Percentiles rank a stretch among this genome's conserved stretches.
Conservation (phyloP, 2,329 filamentous ascomycete species). For the Huntiella decipiens region DNA sequence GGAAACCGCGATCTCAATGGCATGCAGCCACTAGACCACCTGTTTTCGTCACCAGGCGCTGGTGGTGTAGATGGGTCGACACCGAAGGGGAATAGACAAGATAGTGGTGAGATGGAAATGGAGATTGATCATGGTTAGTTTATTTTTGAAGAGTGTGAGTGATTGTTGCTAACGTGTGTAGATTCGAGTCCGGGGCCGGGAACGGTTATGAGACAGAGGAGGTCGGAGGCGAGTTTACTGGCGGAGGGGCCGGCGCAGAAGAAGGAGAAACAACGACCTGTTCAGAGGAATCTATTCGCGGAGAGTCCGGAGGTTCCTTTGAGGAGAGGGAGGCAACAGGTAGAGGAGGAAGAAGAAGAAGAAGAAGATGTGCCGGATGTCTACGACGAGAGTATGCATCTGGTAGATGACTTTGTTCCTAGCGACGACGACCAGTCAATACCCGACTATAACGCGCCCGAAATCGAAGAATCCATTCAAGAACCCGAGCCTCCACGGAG, state of each 20-base stretch:
- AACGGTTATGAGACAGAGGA: slow-evolving; percentile 32
- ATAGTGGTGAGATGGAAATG: slow-evolving; percentile 29
- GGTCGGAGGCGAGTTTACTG: slow-evolving; percentile 21
- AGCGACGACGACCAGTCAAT: slow-evolving; percentile 13
- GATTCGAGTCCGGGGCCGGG: slow-evolving; percentile 34
- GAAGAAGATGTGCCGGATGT: slow-evolving; percentile 15
- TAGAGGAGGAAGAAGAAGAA: slow-evolving; percentile 14
- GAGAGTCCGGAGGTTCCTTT: neutral
- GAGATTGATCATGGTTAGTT: slow-evolving; percentile 22
- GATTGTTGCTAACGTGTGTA: slow-evolving; percentile 16
- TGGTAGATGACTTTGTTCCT: slow-evolving; percentile 18
- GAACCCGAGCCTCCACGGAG: slow-evolving; percentile 10
- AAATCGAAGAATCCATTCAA: slow-evolving; percentile 15
- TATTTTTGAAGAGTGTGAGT: slow-evolving; percentile 21
- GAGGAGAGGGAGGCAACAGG: slow-evolving; percentile 1
- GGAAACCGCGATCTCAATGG: slow-evolving; percentile 78
- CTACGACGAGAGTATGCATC: slow-evolving; percentile 25
- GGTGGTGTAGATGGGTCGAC: slow-evolving; percentile 21
- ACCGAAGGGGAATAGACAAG: slow-evolving; percentile 18
- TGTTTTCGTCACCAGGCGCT: slow-evolving; percentile 67
- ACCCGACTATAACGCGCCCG: slow-evolving; percentile 16
- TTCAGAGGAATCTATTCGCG: too few species aligned
- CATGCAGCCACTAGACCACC: slow-evolving; percentile 67
- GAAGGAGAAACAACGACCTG: too few species aligned
- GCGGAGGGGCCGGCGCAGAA: too few species aligned